phyloP scores from a whole-genome alignment of 495 filamentous ascomycete species.

The Penicillium riverlandense region DNA sequence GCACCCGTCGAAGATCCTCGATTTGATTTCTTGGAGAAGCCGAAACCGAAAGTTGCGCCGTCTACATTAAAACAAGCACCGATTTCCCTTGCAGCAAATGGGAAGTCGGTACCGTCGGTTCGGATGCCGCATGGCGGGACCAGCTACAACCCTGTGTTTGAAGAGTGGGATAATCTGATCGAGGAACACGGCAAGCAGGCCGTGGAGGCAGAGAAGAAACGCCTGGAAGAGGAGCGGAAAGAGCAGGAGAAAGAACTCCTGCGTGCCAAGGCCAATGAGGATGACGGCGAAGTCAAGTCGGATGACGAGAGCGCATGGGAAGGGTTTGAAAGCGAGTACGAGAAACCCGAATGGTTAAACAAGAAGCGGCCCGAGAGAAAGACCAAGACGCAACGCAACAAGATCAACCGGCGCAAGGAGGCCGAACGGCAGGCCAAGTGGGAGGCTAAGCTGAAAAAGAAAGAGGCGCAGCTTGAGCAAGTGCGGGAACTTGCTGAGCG shows the following conservation, averaged over 20 bases:
- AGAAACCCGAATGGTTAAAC: conserved; percentile 53
- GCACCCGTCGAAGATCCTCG: conserved; percentile 38
- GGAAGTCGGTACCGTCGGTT: conserved; percentile 72
- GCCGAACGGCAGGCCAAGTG: conserved; percentile 65
- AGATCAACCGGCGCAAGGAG: conserved; percentile 78
- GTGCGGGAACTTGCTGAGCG: conserved; percentile 59
- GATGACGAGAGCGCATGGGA: conserved; percentile 89
- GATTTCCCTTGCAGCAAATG: conserved; percentile 69
- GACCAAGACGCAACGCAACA: conserved; percentile 78
- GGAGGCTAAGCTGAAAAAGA: conserved; percentile 64
- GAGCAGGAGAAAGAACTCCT: conserved; percentile 47
- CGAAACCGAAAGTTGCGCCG: conserved; percentile 62
- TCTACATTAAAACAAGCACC: conserved; percentile 68
- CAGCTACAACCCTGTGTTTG: conserved; percentile 86
- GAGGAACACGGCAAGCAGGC: conserved; percentile 67
- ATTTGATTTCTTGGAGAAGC: conserved; percentile 55
- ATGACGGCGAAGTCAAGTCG: conserved; percentile 62
- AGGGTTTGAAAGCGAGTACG: conserved; percentile 66
- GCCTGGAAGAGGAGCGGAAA: conserved; percentile 58
- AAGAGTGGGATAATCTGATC: conserved; percentile 73
- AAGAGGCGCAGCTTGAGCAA: conserved; percentile 54
- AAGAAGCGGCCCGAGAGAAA: conserved; percentile 74
- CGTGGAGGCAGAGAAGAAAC: conserved; percentile 71
- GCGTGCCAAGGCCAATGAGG: conserved; percentile 54
- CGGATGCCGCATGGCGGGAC: conserved; percentile 68